Percentiles rank a stretch among this genome's conserved stretches.
phyloP scores from a whole-genome alignment of 2,329 filamentous ascomycete genomes.

The Dactylonectria estremocensis region DNA sequence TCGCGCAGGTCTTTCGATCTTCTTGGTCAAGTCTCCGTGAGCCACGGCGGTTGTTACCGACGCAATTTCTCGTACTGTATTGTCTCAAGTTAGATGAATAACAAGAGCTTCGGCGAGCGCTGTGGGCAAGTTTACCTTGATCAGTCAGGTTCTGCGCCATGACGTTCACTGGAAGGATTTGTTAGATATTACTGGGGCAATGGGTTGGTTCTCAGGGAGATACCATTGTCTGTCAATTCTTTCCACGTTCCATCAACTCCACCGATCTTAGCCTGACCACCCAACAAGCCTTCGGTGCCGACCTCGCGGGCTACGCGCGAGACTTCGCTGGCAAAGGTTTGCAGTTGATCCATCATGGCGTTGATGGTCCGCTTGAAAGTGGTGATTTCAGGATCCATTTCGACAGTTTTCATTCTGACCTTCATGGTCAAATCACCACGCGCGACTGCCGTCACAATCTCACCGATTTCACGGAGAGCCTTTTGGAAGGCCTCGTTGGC shows the following conservation, averaged over 20 bases:
- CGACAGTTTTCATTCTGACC: constrained; percentile 93
- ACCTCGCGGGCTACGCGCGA: constrained; percentile 95
- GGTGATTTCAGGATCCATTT: constrained; percentile 98
- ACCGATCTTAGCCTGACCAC: constrained; percentile 92
- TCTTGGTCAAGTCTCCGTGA: constrained; percentile 86
- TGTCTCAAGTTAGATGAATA: constrained; percentile 29
- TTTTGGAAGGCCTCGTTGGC: constrained; percentile 99
- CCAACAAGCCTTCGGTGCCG: constrained; percentile 94
- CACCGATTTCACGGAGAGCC: constrained; percentile 94
- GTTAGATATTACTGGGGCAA: constrained; percentile 29
- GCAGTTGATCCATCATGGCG: constrained; percentile 98
- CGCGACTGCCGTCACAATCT: constrained; percentile 96
- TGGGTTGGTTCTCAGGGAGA: constrained; percentile 27
- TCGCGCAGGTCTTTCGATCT: constrained; percentile 85
- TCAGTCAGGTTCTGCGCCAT: constrained; percentile 88
- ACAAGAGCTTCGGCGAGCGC: not conserved
- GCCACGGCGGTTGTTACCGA: constrained; percentile 88
- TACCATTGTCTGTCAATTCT: constrained; percentile 90
- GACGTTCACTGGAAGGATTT: constrained; percentile 74
- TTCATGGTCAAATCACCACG: constrained; percentile 97
- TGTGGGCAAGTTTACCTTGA: constrained; percentile 66
- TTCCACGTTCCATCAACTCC: constrained; percentile 98
- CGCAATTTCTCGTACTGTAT: constrained; percentile 83
- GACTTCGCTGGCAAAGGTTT: constrained; percentile 96
- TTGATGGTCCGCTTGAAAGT: constrained; percentile 99